Conservation (phyloP, 2,329 filamentous ascomycete species). For the Fusarium poae region DNA sequence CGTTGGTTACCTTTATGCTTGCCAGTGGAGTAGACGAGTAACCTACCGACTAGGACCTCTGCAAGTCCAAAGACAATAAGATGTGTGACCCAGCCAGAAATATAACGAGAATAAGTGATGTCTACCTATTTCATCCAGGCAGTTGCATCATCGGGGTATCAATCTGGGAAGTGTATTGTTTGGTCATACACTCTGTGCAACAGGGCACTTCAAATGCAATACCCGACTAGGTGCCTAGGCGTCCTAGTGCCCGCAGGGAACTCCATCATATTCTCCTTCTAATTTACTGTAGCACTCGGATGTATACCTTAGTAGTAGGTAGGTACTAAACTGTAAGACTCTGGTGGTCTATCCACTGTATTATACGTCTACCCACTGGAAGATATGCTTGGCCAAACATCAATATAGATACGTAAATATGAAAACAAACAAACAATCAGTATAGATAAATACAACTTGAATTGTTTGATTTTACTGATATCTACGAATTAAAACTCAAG, state of each 20-base stretch:
- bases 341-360: background rate
- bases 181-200: background rate
- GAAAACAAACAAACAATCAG: background rate
- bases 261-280: background rate
- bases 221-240: background rate
- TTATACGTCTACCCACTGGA: background rate
- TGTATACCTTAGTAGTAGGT: background rate
- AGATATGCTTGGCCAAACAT: background rate
- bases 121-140: background rate
- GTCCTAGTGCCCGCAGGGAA: background rate
- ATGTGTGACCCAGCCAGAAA: background rate
- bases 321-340: background rate
- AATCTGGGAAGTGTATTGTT: background rate
- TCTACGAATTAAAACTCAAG: background rate
- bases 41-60: no score
- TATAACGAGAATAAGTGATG: background rate
- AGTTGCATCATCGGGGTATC: background rate
- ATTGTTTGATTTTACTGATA: background rate
- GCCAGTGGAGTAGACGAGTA: background rate
- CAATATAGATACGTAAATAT: background rate
- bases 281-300: background rate
- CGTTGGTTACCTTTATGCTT: background rate
- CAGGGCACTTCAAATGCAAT: background rate
- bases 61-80: no score
- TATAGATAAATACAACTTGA: no score